These are phyloP conservation scores for Discostella stelligera DNA, from an alignment of 352 stramenopile species.

Conservation along the genomic window DNA sequence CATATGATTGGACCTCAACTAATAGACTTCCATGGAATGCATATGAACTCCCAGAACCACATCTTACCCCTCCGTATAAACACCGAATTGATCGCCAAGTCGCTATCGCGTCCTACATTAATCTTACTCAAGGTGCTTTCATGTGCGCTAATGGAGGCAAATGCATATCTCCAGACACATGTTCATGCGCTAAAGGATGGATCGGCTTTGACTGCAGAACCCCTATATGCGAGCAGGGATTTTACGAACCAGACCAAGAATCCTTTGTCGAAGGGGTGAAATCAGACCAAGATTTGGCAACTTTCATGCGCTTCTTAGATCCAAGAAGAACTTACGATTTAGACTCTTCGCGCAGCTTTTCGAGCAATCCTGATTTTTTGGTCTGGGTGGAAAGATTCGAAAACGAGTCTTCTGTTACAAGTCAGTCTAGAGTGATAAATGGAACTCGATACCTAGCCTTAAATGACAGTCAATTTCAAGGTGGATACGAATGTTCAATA, in stretches of 20 bases:
- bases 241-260: conserved; percentile 86
- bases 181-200: conserved; percentile 89
- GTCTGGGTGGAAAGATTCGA: conserved; percentile 65
- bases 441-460: conserved; percentile 76
- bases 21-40: conserved; percentile 81
- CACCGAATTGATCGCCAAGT: conserved; percentile 84
- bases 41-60: conserved; percentile 44
- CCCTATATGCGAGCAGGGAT: conserved; percentile 87
- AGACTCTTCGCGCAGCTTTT: conserved; percentile 47
- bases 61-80: conserved; percentile 63
- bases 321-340: conserved; percentile 34
- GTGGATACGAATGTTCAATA: conserved; percentile 93
- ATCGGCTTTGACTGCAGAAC: conserved; percentile 95
- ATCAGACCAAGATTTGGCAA: conserved; percentile 52
- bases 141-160: conserved; percentile 92
- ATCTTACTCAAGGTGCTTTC: conserved; percentile 89
- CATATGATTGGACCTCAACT: conserved; percentile 86
- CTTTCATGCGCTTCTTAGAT: conserved; percentile 75
- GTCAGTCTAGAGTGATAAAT: conserved; percentile 28
- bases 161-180: conserved; percentile 89
- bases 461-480: conserved; percentile 73
- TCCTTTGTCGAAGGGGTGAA: conserved; percentile 82
- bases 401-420: conserved; percentile 43
- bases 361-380: conserved; percentile 43
- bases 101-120: conserved; percentile 86